These are phyloP conservation scores for Cryptococcus hybrid DNA, from an alignment of 1,284 basidiomycete species.

Conservation along the genomic window DNA sequence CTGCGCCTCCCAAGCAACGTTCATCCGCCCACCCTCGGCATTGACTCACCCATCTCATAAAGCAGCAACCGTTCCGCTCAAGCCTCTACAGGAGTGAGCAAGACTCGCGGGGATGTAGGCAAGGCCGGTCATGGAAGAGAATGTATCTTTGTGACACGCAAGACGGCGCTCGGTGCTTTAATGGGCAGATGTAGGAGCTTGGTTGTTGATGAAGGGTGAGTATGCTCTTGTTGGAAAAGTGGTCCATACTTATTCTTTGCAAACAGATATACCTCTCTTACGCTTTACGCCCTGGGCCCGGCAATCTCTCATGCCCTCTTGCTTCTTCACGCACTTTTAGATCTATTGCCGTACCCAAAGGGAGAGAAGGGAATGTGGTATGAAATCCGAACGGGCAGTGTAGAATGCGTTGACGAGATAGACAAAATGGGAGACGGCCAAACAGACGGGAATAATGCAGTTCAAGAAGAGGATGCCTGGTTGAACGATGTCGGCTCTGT, in stretches of 20 bases:
- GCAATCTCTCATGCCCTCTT: conserved; percentile 79
- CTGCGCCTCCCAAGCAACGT: conserved; percentile 7
- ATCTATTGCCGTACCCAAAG: conserved; percentile 65
- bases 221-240: conserved; percentile 6
- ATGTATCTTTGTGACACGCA: conserved; percentile 74
- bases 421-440: conserved; percentile 2
- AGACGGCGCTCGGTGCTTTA: conserved; percentile 69
- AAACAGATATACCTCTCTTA: conserved; percentile 68
- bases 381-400: conserved; percentile 69
- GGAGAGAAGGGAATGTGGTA: conserved; percentile 61
- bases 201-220: conserved; percentile 72
- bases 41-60: not conserved
- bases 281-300: conserved; percentile 78
- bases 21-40: conserved; percentile 12
- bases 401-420: conserved; percentile 75
- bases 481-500: conserved; percentile 14
- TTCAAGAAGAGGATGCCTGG: not conserved
- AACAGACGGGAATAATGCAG: not conserved
- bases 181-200: conserved; percentile 74
- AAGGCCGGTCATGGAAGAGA: conserved; percentile 61
- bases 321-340: conserved; percentile 67
- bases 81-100: conserved; percentile 31
- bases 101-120: conserved; percentile 28
- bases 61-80: conserved; percentile 22
- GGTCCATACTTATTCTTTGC: not conserved